Evolutionary conservation across 495 filamentous ascomycete genomes (phyloP), one percentile per base, ranked within the genome.

Genomic region (Penicillium samsonianum): DNA sequence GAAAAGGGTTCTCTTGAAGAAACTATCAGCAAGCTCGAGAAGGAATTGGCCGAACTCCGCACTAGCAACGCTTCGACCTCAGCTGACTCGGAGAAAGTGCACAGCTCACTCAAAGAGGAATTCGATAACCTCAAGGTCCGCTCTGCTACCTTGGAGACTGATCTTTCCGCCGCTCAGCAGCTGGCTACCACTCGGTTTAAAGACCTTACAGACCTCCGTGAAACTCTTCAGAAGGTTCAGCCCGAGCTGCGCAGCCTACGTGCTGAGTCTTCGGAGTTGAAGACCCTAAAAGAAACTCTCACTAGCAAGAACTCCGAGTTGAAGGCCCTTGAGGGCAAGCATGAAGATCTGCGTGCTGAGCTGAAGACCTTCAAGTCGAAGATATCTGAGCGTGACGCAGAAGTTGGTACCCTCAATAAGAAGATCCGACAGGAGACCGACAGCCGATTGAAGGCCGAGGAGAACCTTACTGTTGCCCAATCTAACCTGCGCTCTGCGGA

Each of bases 171-270:
- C 9, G 88, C 91, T 0, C 82, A 97, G 64, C 85, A 95, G 67
- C 77, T 98, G 19, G 91, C 94, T 1, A 84, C 91, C 45, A 84
- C 84, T 26, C 82, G 95, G 9, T 98, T 91, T 74, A 96, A 92
- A 65, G 92, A 96, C 54, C 73, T 96, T 3, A 88, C 86, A 0
- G 90, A 96, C 37, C 72, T 94, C 43, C 77, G 87, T 30, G 86
- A 90, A 35, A 82, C 90, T 9, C 74, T 96, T 10, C 87, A 93
- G 50, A 96, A 92, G 65, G 77, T 87, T 10, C 91, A 97, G 60
- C 90, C 92, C 1, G 94, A 98, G 70, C 78, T 98, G 19, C 84
- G 82, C 59, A 82, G 78, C 17, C 73, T 97, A 9, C 83, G 90
- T 9, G 82, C 82, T 37, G 94, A 98, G 58, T 87, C 87, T 35